Conservation (phyloP, 345 rosid species). For the Citrus reticulata region DNA sequence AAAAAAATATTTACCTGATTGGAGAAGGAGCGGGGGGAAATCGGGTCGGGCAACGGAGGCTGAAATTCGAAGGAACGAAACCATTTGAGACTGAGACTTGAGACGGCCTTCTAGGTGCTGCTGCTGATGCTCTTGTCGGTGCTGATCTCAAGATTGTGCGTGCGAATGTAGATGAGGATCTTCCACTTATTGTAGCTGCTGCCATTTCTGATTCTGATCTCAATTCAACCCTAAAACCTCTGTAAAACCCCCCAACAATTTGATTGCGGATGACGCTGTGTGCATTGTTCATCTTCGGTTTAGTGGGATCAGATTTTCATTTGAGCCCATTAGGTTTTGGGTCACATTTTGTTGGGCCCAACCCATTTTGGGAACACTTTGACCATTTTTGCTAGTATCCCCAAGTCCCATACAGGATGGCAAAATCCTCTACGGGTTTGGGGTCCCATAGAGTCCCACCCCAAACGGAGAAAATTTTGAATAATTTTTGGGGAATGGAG, state of each 20-base stretch:
- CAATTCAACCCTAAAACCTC: conserved; percentile 39
- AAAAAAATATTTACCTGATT: conserved; percentile 20
- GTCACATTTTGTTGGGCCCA: neutral
- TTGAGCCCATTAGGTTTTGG: neutral
- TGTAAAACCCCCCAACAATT: conserved; percentile 21
- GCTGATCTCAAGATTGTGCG: conserved; percentile 34
- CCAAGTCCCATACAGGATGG: no score
- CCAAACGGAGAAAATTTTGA: no score
- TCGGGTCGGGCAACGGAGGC: conserved; percentile 26
- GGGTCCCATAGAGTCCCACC: no score
- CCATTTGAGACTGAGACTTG: conserved; percentile 31
- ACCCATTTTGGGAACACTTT: neutral
- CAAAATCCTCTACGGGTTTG: no score
- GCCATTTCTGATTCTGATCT: conserved; percentile 27
- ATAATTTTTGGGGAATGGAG: no score
- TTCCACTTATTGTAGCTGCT: conserved; percentile 39
- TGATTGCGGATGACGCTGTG: neutral
- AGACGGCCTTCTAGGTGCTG: conserved; percentile 15
- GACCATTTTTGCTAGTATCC: no score
- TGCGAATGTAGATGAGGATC: conserved; percentile 41
- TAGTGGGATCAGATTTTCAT: neutral
- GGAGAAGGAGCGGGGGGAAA: conserved; percentile 20
- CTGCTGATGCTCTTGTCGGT: conserved; percentile 19
- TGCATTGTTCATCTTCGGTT: neutral
- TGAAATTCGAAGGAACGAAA: conserved; percentile 24